A percentile compares a stretch with the other conserved stretches of the same genome.
phyloP scores from a whole-genome alignment of 2,329 filamentous ascomycete species.

The Lecanicillium sp. region DNA sequence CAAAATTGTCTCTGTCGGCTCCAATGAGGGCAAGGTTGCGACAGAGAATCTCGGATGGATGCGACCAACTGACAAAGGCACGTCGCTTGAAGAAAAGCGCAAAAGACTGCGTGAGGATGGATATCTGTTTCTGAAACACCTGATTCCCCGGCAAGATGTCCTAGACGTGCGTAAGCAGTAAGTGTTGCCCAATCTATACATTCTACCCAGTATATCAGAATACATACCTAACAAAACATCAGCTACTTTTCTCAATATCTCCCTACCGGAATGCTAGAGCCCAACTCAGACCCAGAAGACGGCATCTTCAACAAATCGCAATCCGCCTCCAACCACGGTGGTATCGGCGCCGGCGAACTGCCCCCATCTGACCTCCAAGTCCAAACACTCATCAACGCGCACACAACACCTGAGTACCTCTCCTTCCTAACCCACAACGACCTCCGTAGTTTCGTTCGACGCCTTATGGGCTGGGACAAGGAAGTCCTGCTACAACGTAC shows the following conservation, averaged over 20 bases:
- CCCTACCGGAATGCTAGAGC: conserved; percentile 5
- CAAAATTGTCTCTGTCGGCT: background rate
- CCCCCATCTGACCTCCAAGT: background rate
- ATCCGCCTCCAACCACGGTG: too few species aligned
- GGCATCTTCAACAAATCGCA: conserved; percentile 4
- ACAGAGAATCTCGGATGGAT: conserved; percentile 1
- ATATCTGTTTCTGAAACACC: conserved; percentile 3
- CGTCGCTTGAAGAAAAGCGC: conserved; percentile 1
- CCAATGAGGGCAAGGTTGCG: conserved; percentile 5
- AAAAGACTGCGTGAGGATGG: background rate
- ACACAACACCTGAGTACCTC: conserved; percentile 7
- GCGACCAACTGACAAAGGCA: background rate
- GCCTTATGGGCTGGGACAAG: conserved; percentile 21
- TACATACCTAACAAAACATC: background rate
- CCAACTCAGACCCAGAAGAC: conserved; percentile 2
- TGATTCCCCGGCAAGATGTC: conserved; percentile 4
- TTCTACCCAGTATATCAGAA: too few species aligned
- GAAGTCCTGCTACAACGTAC: conserved; percentile 10
- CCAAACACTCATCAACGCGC: background rate
- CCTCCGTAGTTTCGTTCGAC: conserved; percentile 2
- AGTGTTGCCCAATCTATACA: too few species aligned
- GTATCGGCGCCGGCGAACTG: background rate
- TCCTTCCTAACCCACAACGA: conserved; percentile 2
- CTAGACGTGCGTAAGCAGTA: conserved; percentile 2
- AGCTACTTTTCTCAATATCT: conserved; percentile 2